phyloP scores from a whole-genome alignment of 148 eudicot genomes.

The Camellia sinensis region DNA sequence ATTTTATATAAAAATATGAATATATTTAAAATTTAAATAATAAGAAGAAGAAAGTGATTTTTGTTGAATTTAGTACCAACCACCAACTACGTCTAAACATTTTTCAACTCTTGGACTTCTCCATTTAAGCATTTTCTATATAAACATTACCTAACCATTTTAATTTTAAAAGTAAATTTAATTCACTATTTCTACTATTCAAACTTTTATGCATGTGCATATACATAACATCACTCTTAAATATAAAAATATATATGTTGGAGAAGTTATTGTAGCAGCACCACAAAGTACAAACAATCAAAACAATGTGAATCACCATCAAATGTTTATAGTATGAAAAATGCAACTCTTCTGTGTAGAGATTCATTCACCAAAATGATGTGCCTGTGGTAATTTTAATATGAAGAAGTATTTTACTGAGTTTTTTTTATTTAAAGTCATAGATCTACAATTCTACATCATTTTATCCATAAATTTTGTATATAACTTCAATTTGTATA shows the following conservation, averaged over 20 bases:
- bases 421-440: too few relatives aligned
- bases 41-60: not conserved
- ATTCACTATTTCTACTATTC: not conserved
- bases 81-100: slow-evolving; percentile 17
- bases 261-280: not conserved
- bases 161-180: not conserved
- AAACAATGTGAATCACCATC: too few relatives aligned
- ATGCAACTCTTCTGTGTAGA: too few relatives aligned
- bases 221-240: not conserved
- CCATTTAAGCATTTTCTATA: not conserved
- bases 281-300: too few relatives aligned
- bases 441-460: too few relatives aligned
- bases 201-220: not conserved
- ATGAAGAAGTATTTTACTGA: too few relatives aligned
- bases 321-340: too few relatives aligned
- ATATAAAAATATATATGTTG: too few relatives aligned
- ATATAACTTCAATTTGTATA: not conserved
- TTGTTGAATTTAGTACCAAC: slow-evolving; percentile 12
- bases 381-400: too few relatives aligned
- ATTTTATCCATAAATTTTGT: not conserved
- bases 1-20: too few relatives aligned
- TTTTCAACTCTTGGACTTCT: slow-evolving; percentile 20
- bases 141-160: slow-evolving; percentile 1
- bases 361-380: too few relatives aligned
- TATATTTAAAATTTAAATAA: too few relatives aligned